A percentile compares a stretch with the other conserved stretches of the same genome.
Evolutionary conservation across 192 early-diverging fungal genomes (phyloP).

Genomic region (Spinellus fusiger): DNA sequence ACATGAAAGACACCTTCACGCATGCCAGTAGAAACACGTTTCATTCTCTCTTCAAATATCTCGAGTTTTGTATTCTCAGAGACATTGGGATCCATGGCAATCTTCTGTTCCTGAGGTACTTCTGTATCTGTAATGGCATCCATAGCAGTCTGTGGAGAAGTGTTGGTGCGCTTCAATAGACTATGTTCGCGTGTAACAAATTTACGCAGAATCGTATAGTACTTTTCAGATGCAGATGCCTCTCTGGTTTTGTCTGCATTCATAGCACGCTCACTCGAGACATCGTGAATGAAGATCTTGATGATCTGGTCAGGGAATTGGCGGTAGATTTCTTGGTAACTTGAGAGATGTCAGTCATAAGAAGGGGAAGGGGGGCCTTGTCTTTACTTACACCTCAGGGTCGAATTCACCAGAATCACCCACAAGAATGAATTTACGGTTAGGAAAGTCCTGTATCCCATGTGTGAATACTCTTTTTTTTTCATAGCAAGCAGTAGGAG

Average conservation of each 20-base stretch:
- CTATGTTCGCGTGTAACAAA: conserved; percentile 15
- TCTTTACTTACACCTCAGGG: conserved; percentile 65
- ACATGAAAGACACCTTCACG: conserved; percentile 25
- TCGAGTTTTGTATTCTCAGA: conserved; percentile 17
- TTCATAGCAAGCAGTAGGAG: no score
- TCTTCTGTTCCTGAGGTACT: conserved; percentile 14
- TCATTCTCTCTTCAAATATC: conserved; percentile 22
- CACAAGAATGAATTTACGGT: conserved; percentile 80
- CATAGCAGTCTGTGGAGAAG: conserved; percentile 14
- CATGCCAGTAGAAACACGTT: conserved; percentile 12
- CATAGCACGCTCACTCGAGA: conserved; percentile 24
- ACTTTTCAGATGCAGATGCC: background rate
- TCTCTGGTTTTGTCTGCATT: conserved; percentile 15
- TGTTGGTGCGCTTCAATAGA: background rate
- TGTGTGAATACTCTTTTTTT: background rate
- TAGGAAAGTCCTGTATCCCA: conserved; percentile 59
- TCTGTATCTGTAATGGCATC: conserved; percentile 25
- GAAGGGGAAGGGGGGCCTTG: background rate
- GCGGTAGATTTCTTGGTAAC: conserved; percentile 23
- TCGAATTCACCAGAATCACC: conserved; percentile 92
- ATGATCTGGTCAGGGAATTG: conserved; percentile 28
- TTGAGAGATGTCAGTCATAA: background rate
- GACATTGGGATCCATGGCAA: conserved; percentile 14
- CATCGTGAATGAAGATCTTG: conserved; percentile 37
- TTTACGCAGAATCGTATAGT: conserved; percentile 6